phyloP scores from a whole-genome alignment of 2,329 filamentous ascomycete species.

The Talaromyces islandicus region DNA sequence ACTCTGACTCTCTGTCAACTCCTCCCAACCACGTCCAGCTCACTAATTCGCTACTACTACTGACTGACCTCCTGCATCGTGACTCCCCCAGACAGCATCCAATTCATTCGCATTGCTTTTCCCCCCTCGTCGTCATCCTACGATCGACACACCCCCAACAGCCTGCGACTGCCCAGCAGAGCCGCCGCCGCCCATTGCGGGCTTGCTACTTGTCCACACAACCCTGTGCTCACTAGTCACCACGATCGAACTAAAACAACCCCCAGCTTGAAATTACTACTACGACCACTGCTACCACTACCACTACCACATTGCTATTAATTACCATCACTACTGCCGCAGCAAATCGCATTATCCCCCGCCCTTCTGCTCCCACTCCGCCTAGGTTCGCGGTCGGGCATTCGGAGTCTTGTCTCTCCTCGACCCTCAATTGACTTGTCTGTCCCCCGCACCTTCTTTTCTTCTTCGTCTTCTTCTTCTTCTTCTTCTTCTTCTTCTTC shows the following conservation, averaged over 20 bases:
- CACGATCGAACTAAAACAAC: neutral
- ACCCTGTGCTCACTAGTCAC: neutral
- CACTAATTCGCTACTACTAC: neutral
- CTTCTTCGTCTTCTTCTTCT: no score
- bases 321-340: no score
- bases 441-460: neutral
- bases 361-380: constrained; percentile 2
- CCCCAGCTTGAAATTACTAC: neutral
- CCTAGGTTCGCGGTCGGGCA: neutral
- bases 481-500: no score
- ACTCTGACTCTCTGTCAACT: neutral
- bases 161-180: no score
- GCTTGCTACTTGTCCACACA: neutral
- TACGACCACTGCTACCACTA: neutral
- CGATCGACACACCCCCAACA: neutral
- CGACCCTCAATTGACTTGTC: neutral
- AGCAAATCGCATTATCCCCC: neutral
- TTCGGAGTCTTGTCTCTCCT: neutral
- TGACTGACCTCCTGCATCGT: neutral
- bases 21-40: neutral
- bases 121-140: neutral
- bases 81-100: neutral
- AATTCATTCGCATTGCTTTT: neutral
- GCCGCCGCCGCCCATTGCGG: neutral
- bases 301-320: no score